Percentiles rank a stretch among this genome's conserved stretches.
phyloP scores from a whole-genome alignment of 192 early-diverging fungal species.

The Podila epicladia region DNA sequence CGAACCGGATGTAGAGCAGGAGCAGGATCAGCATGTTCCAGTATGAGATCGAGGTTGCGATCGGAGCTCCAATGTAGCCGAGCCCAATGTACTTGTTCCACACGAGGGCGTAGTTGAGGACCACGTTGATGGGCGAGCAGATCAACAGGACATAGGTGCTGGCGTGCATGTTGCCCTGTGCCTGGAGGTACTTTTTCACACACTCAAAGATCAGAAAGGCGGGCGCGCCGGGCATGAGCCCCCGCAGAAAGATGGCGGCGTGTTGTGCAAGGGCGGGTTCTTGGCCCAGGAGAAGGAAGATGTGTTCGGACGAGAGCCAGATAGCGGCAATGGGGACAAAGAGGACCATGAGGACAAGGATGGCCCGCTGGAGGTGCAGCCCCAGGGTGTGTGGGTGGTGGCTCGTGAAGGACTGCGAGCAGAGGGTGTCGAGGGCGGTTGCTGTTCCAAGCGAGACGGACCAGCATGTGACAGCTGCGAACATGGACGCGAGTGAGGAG shows the following conservation, averaged over 20 bases:
- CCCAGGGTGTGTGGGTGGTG: conserved; percentile 74
- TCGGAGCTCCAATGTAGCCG: conserved; percentile 87
- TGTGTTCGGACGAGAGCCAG: conserved; percentile 68
- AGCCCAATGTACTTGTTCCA: conserved; percentile 71
- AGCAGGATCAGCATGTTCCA: conserved; percentile 75
- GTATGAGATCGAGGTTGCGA: conserved; percentile 81
- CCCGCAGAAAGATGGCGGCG: conserved; percentile 73
- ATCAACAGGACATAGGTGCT: conserved; percentile 77
- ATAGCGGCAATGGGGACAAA: conserved; percentile 76
- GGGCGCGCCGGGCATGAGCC: conserved; percentile 75
- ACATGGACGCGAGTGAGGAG: conserved; percentile 77
- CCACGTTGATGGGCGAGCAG: conserved; percentile 76
- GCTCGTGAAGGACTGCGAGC: conserved; percentile 77
- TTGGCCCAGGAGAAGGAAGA: conserved; percentile 81
- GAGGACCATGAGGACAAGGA: conserved; percentile 77
- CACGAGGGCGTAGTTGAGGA: conserved; percentile 85
- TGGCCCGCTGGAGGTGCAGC: conserved; percentile 81
- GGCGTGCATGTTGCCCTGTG: conserved; percentile 89
- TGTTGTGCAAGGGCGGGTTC: conserved; percentile 73
- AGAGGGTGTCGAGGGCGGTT: conserved; percentile 81
- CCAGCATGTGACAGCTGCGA: conserved; percentile 73
- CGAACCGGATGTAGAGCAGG: conserved; percentile 68
- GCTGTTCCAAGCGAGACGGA: conserved; percentile 75
- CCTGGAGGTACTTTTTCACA: conserved; percentile 86
- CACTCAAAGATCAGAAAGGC: conserved; percentile 87